phyloP scores from a whole-genome alignment of 257 asterid genomes.

The Echites panduratus region DNA sequence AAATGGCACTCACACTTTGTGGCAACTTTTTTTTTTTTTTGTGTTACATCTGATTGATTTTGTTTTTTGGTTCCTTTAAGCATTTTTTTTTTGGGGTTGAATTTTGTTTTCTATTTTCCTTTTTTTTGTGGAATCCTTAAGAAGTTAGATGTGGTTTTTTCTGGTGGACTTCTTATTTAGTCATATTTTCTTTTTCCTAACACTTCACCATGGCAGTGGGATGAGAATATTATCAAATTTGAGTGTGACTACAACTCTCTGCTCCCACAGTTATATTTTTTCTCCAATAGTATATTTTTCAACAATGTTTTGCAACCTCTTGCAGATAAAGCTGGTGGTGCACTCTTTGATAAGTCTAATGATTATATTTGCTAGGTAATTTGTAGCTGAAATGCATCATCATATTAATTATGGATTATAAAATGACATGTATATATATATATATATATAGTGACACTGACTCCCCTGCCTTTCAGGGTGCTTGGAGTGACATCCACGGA shows the following conservation, averaged over 20 bases:
- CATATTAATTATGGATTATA: conserved; percentile 1
- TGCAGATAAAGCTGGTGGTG: conserved; percentile 41
- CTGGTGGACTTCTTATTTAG: neutral
- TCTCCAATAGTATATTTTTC: conserved; percentile 85
- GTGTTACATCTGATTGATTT: too few relatives aligned
- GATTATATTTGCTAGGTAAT: conserved; percentile 59
- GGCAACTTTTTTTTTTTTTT: neutral
- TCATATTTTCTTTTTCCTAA: neutral
- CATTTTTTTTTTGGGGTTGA: neutral
- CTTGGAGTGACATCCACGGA: conserved; percentile 55
- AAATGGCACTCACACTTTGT: too few relatives aligned
- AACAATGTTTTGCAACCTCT: conserved; percentile 93
- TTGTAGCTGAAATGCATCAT: conserved; percentile 11
- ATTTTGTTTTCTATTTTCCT: neutral
- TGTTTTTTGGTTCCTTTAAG: too few relatives aligned
- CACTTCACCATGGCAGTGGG: conserved; percentile 51
- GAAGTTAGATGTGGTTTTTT: neutral
- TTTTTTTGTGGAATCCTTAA: neutral
- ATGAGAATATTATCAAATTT: conserved; percentile 85
- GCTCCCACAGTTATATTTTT: conserved; percentile 94
- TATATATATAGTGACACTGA: conserved; percentile 1
- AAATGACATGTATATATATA: conserved; percentile 2
- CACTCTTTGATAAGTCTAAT: conserved; percentile 49
- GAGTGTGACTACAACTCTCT: conserved; percentile 97
- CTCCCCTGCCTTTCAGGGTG: conserved; percentile 38